Base-by-base conservation (phyloP, 2,329 filamentous ascomycete genomes). In the Herpotrichia juniperi region DNA sequence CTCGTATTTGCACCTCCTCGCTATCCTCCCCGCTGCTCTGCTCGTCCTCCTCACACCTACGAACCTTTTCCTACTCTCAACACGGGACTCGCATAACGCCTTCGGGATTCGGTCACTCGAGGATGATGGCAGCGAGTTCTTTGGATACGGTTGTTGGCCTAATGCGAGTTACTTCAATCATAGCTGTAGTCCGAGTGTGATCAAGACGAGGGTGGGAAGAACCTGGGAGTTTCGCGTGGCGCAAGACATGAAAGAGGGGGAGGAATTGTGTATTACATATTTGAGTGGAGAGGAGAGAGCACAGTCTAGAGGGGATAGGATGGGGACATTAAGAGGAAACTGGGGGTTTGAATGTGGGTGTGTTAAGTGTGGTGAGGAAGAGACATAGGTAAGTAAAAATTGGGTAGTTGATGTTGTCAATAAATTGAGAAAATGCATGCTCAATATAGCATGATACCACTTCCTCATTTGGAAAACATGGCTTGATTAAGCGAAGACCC, bases 101-200 rank as follows among this genome's bases (percentile, higher is more conserved):
- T 81, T 81, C 51, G 78, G 78, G 25, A 78, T 80, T 37, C 73
- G 75, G 6, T 70, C 66, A 10, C 68, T 76, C 3, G 74, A 75
- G 45, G 76, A 78, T 44, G 77, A 76, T 30, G 76, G 75, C 8
- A 72, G 74, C 8, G 78, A 80, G 59, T 80, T 79, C 59, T 75
- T 80, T 53, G 78, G 78, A 14, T 81, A 77, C 43, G 77, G 74
- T 0, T 71, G 79, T 28, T 81, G 78, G 72, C 75, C 78, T 0
- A 62, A 64, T 4, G 78, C 78, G 1, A 76, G 73, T 54, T 80
- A 79, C 62, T 81, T 79, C 67, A 81, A 81, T 46, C 78, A 81
- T 55, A 75, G 71, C 4, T 81, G 78, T 58, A 61, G 46, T 14
- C 77, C 78, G 21, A 80, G 77, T 37, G 54, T 81, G 1, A 62